Conservation (phyloP, 306 rosid species). For the Vigna nakashimae region DNA sequence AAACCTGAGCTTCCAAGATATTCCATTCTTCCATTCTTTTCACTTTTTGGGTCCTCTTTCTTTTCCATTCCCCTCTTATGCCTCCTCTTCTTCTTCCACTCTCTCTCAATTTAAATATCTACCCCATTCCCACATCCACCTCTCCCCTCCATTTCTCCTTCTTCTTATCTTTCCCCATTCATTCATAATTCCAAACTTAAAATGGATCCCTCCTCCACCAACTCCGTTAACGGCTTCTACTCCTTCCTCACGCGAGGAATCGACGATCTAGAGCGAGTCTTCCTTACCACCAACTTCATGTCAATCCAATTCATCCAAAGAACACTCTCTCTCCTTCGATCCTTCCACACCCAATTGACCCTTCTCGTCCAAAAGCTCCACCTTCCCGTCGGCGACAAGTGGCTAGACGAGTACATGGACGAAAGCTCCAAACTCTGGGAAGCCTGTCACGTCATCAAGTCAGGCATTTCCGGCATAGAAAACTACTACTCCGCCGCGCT, state of each 20-base stretch:
- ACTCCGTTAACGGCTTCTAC: constrained; percentile 97
- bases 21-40: constrained; percentile 52
- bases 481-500: constrained; percentile 75
- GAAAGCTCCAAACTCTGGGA: constrained; percentile 99
- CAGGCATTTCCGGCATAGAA: constrained; percentile 89
- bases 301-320: constrained; percentile 98
- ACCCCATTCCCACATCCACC: constrained; percentile 38
- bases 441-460: constrained; percentile 92
- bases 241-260: constrained; percentile 87
- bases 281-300: constrained; percentile 86
- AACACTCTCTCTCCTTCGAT: constrained; percentile 85
- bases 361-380: constrained; percentile 95
- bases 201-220: constrained; percentile 95
- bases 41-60: constrained; percentile 32
- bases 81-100: constrained; percentile 9
- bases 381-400: constrained; percentile 93
- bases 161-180: no score
- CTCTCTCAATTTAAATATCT: constrained; percentile 69
- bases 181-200: neutral
- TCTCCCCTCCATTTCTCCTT: neutral
- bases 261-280: constrained; percentile 93
- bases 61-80: constrained; percentile 13
- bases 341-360: constrained; percentile 89
- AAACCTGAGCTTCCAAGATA: constrained; percentile 93
- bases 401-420: constrained; percentile 99